Percentiles rank a stretch among this genome's conserved stretches.
Conservation (phyloP, 2,329 filamentous ascomycete genomes). For the Grosmannia huntii region DNA sequence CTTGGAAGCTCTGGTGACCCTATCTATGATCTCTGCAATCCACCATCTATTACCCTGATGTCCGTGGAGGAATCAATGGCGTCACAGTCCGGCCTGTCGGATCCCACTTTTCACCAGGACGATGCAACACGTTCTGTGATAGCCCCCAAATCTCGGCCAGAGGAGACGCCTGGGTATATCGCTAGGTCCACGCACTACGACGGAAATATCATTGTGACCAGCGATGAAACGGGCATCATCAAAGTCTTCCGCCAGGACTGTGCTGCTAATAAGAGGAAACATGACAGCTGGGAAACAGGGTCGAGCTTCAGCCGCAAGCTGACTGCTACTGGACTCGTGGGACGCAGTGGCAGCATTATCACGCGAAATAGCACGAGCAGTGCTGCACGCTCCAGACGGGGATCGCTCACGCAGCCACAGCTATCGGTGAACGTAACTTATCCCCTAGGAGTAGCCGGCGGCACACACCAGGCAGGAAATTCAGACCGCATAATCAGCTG, state of each 20-base stretch:
- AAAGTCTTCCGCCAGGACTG: constrained; percentile 96
- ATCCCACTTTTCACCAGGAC: constrained; percentile 8
- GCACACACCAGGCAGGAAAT: constrained; percentile 16
- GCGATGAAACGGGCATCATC: constrained; percentile 76
- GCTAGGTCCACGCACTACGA: constrained; percentile 61
- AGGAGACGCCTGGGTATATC: constrained; percentile 65
- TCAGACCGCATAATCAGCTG: constrained; percentile 78
- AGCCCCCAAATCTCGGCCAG: constrained; percentile 27
- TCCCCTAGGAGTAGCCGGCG: background rate
- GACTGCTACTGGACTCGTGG: constrained; percentile 43
- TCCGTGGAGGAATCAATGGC: constrained; percentile 52
- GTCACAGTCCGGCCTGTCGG: constrained; percentile 16
- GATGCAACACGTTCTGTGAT: background rate
- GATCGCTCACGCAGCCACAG: constrained; percentile 34
- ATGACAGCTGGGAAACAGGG: constrained; percentile 64
- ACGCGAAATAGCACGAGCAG: constrained; percentile 39
- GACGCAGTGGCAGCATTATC: constrained; percentile 41
- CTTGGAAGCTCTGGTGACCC: constrained; percentile 77
- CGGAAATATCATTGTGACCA: constrained; percentile 86
- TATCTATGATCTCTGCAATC: constrained; percentile 93
- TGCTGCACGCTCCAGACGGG: constrained; percentile 35
- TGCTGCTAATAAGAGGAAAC: constrained; percentile 63
- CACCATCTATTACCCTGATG: constrained; percentile 73
- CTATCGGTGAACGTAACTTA: background rate
- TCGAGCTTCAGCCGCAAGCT: constrained; percentile 64